These are phyloP conservation scores for Periconia digitata DNA, from an alignment of 2,329 filamentous ascomycete species.

Conservation along the genomic window DNA sequence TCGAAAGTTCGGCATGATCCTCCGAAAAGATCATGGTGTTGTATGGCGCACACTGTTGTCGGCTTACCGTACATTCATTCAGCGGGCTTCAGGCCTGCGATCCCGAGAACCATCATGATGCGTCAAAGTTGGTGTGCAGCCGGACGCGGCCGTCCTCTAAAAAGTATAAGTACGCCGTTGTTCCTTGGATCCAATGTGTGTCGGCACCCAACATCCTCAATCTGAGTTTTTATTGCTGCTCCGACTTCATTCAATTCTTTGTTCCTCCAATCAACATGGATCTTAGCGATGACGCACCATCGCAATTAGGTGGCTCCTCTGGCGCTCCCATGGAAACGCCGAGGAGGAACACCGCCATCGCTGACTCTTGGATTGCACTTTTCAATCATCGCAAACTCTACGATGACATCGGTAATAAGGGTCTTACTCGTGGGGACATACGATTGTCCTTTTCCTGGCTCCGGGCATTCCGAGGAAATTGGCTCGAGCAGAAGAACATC, in stretches of 20 bases:
- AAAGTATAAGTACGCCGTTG: not conserved
- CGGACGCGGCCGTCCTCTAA: not conserved
- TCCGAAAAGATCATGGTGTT: not conserved
- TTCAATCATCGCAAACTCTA: not conserved
- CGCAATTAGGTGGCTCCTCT: not conserved
- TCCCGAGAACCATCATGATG: not conserved
- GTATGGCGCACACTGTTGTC: not conserved
- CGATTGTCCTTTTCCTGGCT: not conserved
- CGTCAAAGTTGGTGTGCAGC: not conserved
- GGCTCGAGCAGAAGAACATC: not conserved
- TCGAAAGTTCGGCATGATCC: not conserved
- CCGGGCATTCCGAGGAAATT: not conserved
- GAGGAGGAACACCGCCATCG: not conserved
- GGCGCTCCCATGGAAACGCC: not conserved
- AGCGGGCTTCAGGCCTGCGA: not conserved
- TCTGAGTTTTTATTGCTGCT: not conserved
- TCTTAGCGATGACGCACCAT: not conserved
- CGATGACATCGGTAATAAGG: not conserved
- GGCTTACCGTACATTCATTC: not conserved
- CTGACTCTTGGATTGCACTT: not conserved
- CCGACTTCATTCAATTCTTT: not conserved
- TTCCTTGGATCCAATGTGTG: not conserved
- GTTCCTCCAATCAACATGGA: not conserved
- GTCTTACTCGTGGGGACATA: not conserved
- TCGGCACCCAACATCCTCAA: not conserved